Percentiles rank a stretch among this genome's conserved stretches.
Conservation (phyloP, 495 filamentous ascomycete species). For the Penicillium macrosclerotiorum region DNA sequence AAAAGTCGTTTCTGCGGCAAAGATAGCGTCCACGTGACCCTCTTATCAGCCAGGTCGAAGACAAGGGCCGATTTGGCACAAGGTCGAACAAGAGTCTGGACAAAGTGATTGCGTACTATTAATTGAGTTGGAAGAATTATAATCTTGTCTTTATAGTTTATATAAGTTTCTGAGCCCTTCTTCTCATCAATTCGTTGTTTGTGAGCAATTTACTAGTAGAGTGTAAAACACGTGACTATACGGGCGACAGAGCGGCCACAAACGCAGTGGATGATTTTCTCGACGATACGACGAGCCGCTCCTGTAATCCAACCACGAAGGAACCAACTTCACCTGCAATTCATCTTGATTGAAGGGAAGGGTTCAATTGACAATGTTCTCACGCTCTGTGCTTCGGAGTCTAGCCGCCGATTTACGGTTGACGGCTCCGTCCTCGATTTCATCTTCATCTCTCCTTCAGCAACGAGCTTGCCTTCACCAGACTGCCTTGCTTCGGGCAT, state of each 20-base stretch:
- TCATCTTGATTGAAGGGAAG: constrained; percentile 6
- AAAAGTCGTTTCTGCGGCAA: constrained; percentile 39
- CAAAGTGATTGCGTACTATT: too few species aligned
- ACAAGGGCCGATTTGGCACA: background rate
- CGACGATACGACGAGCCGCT: constrained; percentile 20
- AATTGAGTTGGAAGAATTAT: too few species aligned
- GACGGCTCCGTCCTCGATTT: constrained; percentile 30
- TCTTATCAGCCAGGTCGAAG: constrained; percentile 27
- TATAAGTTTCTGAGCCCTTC: too few species aligned
- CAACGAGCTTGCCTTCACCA: constrained; percentile 31
- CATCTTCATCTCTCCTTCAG: constrained; percentile 38
- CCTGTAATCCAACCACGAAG: constrained; percentile 9
- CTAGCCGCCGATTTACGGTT: constrained; percentile 35
- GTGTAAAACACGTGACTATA: constrained; percentile 27
- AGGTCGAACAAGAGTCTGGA: too few species aligned
- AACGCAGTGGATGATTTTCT: constrained; percentile 33
- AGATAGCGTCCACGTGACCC: constrained; percentile 28
- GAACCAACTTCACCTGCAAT: constrained; percentile 17
- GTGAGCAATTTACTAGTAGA: background rate
- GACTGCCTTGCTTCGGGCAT: constrained; percentile 18
- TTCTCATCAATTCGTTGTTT: too few species aligned
- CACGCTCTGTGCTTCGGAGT: constrained; percentile 37
- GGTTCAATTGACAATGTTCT: constrained; percentile 34
- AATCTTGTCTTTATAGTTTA: background rate
- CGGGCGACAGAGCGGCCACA: constrained; percentile 26